phyloP scores from a whole-genome alignment of 2,329 filamentous ascomycete species.

The Talaromyces albobiverticillius region DNA sequence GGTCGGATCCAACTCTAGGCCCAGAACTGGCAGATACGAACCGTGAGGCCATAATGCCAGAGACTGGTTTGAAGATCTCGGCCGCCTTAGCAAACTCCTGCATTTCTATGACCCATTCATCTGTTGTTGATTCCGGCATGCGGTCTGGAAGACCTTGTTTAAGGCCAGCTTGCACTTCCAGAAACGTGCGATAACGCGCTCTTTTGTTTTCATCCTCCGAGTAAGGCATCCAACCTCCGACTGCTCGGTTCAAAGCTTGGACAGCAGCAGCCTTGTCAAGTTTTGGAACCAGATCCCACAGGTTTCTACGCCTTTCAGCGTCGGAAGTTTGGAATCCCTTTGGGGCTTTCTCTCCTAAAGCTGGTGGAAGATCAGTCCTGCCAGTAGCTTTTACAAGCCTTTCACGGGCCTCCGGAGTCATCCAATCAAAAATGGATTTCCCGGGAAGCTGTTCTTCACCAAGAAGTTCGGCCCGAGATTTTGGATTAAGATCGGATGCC shows the following conservation, averaged over 20 bases:
- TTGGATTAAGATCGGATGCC: conserved; percentile 70
- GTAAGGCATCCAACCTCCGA: conserved; percentile 74
- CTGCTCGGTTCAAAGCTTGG: conserved; percentile 65
- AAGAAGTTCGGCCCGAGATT: conserved; percentile 71
- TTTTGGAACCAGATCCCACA: conserved; percentile 60
- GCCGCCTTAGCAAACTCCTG: conserved; percentile 72
- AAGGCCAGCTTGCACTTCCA: conserved; percentile 71
- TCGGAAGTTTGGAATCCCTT: conserved; percentile 61
- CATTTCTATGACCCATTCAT: conserved; percentile 79
- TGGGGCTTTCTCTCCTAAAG: conserved; percentile 68
- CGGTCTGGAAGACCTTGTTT: conserved; percentile 58
- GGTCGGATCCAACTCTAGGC: conserved; percentile 38
- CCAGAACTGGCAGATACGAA: conserved; percentile 66
- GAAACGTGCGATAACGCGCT: conserved; percentile 73
- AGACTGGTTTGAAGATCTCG: conserved; percentile 85
- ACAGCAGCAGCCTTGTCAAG: conserved; percentile 66
- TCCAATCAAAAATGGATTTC: conserved; percentile 94
- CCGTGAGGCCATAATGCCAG: conserved; percentile 85
- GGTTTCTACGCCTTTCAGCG: conserved; percentile 59
- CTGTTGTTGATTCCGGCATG: conserved; percentile 50
- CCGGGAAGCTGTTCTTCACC: conserved; percentile 79
- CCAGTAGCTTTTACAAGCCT: conserved; percentile 74
- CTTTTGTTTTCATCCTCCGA: conserved; percentile 77
- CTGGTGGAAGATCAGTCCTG: conserved; percentile 72
- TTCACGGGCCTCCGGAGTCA: conserved; percentile 74